These are phyloP conservation scores for Bipolaris gigantea DNA, from an alignment of 2,329 filamentous ascomycete species.

Conservation along the genomic window DNA sequence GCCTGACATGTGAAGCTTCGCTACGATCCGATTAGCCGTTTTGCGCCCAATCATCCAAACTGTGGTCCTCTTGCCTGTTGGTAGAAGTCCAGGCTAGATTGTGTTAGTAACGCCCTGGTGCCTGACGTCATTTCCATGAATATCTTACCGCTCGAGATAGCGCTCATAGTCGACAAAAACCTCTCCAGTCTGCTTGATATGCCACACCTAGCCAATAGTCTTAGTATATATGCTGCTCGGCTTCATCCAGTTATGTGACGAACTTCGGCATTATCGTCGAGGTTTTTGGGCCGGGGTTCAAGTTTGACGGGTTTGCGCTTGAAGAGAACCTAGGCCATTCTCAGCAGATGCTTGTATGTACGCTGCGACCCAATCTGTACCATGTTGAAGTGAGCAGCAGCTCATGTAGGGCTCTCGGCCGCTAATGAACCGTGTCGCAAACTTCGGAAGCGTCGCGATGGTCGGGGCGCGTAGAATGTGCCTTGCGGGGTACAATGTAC, in stretches of 20 bases:
- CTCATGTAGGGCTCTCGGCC: slow-evolving; percentile 35
- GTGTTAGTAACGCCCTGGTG: slow-evolving; percentile 20
- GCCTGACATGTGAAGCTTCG: slow-evolving; percentile 94
- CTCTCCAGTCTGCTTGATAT: slow-evolving; percentile 86
- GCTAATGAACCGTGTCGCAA: slow-evolving; percentile 32
- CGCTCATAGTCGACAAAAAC: slow-evolving; percentile 86
- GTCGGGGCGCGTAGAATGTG: slow-evolving; percentile 15
- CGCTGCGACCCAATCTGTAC: slow-evolving; percentile 26
- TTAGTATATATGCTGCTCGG: slow-evolving; percentile 29
- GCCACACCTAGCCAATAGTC: slow-evolving; percentile 70
- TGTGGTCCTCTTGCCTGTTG: slow-evolving; percentile 66
- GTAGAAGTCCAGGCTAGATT: slow-evolving; percentile 82
- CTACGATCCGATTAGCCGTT: slow-evolving; percentile 49
- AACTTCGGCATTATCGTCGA: slow-evolving; percentile 85
- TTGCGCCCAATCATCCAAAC: not conserved
- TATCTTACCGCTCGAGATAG: slow-evolving; percentile 75
- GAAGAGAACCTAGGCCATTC: slow-evolving; percentile 73
- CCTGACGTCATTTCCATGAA: slow-evolving; percentile 25
- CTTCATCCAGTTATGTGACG: slow-evolving; percentile 31
- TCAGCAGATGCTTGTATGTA: slow-evolving; percentile 19
- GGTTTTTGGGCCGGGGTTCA: slow-evolving; percentile 68
- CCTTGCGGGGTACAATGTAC: slow-evolving; percentile 1
- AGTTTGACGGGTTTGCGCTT: slow-evolving; percentile 94
- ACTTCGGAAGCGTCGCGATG: slow-evolving; percentile 32
- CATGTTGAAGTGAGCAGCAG: slow-evolving; percentile 34